Base-by-base conservation (phyloP, 2,329 filamentous ascomycete genomes). In the Neocatenulostroma microsporum region DNA sequence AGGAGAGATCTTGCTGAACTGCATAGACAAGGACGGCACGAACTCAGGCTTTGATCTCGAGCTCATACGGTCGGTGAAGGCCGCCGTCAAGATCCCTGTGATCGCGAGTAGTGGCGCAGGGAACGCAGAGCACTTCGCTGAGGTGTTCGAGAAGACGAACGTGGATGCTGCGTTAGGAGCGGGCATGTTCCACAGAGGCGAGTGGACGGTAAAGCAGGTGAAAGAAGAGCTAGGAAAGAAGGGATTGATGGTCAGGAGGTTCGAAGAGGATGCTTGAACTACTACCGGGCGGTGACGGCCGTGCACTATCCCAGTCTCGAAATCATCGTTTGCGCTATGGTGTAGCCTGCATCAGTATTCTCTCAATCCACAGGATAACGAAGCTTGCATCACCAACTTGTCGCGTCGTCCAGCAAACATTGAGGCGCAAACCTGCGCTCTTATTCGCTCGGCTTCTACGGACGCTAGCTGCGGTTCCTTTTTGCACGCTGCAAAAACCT, bases 1-100 rank as follows among this genome's bases (percentile, higher is more conserved):
- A 2, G 91, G 91, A 39, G 91, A 98, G 69, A 84, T 98, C 40
- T 68, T 98, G 34, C 76, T 98, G 39, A 98, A 98, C 66, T 95
- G 88, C 68, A 98, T 98, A 54, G 91, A 98, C 68, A 85, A 83
- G 58, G 91, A 98, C 61, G 91, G 91, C 36, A 91, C 84, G 39
- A 95, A 94, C 65, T 83, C 77, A 50, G 91, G 91, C 1, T 98
- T 95, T 58, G 91, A 98, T 62, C 70, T 94, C 8, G 91, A 96
- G 67, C 72, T 98, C 37, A 85, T 98, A 53, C 67, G 74, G 34
- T 83, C 88, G 57, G 89, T 96, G 41, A 98, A 98, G 66, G 68
- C 58, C n/a, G 78, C 84, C 13, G 75, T 94, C 46, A 82, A 73
- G 56, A 95, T 98, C 47, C 91, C 91, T 5, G 91, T 98, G 33